Base-by-base conservation (phyloP, 164 flowering plant species). In the Stephania cephalantha region DNA sequence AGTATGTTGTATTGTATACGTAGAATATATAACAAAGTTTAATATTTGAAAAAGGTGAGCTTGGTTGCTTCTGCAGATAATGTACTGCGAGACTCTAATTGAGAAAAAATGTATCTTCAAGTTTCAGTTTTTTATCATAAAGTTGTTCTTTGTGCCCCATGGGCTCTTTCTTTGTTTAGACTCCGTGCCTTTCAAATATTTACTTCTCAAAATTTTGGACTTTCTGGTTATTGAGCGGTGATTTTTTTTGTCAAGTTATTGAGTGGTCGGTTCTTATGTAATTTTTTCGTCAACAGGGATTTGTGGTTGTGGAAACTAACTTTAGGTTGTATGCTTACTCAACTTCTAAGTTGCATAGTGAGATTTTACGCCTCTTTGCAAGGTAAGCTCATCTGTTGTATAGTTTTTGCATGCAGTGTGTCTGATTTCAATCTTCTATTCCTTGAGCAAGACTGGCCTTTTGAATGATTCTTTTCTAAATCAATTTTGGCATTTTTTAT, bases 261-360 rank as follows among this genome's bases (percentile, higher is more conserved):
- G 6, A 18, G 13, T 55, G 13, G 63, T 1, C 11, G 17, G 0
- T 50, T 58, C 13, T 66, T 46, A 44, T 65, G 25, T 25, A 25
- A 66, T 10, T 42, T 72, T 79, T 76, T 75, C 53, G 9, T 73
- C 61, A 55, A 22, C 86, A 95, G 98, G 99, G 99, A 70, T 89
- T 83, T 84, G 92, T 95, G 46, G 92, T 93, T 35, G 92, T 95
- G 81, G 99, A 95, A 76, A 93, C 98, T 75, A 95, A 95, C 84
- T 95, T 95, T 71, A 90, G 97, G 82, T 25, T 90, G 85, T 92
- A 95, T 83, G 97, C 99, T 30, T 93, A 95, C 82, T 89, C 99
- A 48, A 75, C 96, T 69, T 95, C 99, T 44, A 93, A 91, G 78
- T 80, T 95, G 53, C 98, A 95, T 74, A 89, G 90, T 83, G 98